Conservation (phyloP, 192 early-diverging fungal genomes). For the Linnemannia exigua region DNA sequence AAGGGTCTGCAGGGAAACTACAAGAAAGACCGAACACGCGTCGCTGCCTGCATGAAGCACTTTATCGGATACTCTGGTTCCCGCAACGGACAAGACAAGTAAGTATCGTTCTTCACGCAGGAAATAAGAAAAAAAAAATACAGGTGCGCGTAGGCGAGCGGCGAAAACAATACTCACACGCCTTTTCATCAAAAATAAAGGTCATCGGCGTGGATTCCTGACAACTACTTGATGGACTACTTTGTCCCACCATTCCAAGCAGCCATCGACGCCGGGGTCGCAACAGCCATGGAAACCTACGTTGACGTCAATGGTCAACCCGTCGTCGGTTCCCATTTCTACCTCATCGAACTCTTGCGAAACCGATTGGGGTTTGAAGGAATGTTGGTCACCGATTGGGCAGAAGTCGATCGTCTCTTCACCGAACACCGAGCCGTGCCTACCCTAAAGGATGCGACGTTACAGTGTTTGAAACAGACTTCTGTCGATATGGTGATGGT, state of each 20-base stretch:
- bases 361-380: conserved; percentile 69
- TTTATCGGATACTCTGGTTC: conserved; percentile 76
- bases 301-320: conserved; percentile 73
- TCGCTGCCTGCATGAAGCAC: conserved; percentile 77
- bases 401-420: conserved; percentile 68
- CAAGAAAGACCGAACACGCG: conserved; percentile 69
- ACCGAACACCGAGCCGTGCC: conserved; percentile 60
- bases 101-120: not conserved
- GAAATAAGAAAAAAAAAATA: not conserved
- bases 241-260: conserved; percentile 74
- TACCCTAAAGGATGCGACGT: conserved; percentile 59
- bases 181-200: conserved; percentile 14
- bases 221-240: conserved; percentile 70
- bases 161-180: not conserved
- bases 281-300: conserved; percentile 76
- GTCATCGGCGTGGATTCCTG: conserved; percentile 62
- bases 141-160: too few species aligned
- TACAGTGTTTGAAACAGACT: conserved; percentile 60
- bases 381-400: conserved; percentile 74
- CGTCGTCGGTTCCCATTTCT: conserved; percentile 67
- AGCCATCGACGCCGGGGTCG: conserved; percentile 69
- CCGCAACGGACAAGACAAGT: conserved; percentile 61
- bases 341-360: conserved; percentile 65
- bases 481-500: conserved; percentile 77
- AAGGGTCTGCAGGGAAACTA: conserved; percentile 78